phyloP scores from a whole-genome alignment of 129 eudicot species.

The Mikania micrantha region DNA sequence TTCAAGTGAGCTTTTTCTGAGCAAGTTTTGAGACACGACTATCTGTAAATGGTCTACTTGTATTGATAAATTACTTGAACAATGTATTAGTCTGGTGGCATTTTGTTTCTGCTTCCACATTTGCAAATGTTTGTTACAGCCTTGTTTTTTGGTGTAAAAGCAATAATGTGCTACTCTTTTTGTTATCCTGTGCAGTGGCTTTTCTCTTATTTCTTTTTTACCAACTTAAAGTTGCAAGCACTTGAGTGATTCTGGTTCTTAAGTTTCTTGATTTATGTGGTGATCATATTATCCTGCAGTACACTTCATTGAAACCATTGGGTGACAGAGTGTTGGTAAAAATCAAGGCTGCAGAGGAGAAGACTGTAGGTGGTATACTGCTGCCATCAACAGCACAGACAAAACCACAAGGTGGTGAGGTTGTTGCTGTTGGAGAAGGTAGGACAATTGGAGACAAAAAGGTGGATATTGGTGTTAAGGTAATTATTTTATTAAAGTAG shows the following conservation, averaged over 20 bases:
- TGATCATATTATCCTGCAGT: constrained; percentile 38
- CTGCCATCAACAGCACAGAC: constrained; percentile 72
- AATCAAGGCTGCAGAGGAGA: constrained; percentile 74
- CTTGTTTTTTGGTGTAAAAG: neutral
- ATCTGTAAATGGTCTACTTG: too few relatives aligned
- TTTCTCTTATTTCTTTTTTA: neutral
- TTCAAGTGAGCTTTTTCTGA: too few relatives aligned
- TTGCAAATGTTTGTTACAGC: neutral
- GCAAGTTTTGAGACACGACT: too few relatives aligned
- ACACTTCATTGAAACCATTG: constrained; percentile 81
- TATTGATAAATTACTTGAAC: neutral
- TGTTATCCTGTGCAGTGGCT: too few relatives aligned
- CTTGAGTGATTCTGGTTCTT: neutral
- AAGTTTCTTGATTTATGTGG: neutral
- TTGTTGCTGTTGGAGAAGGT: constrained; percentile 93
- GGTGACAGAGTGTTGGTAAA: constrained; percentile 78
- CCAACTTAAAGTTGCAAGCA: neutral
- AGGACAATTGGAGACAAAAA: constrained; percentile 60
- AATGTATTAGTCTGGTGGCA: neutral
- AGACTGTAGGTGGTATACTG: constrained; percentile 64
- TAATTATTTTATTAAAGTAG: neutral
- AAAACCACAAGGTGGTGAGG: constrained; percentile 84
- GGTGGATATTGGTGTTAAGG: constrained; percentile 60
- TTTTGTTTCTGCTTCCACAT: neutral
- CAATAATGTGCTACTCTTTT: too few relatives aligned